A percentile compares a stretch with the other conserved stretches of the same genome.
phyloP scores from a whole-genome alignment of 768 basidiomycete species.

The Gymnopilus dilepis region DNA sequence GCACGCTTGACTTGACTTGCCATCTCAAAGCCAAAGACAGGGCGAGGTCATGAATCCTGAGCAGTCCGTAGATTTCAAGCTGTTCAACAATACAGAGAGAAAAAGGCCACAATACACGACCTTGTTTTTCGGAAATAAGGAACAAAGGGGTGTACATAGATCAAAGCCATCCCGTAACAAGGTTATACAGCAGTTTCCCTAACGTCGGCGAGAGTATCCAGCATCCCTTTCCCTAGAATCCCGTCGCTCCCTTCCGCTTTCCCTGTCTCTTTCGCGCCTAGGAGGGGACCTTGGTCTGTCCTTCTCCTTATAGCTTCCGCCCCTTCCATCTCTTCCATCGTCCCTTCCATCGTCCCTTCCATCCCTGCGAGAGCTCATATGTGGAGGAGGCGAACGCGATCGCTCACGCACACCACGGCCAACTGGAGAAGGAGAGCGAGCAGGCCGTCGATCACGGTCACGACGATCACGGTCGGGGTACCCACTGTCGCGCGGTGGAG shows the following conservation, averaged over 20 bases:
- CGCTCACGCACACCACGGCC: constrained; percentile 10
- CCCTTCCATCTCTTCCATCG: no score
- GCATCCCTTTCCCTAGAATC: constrained; percentile 24
- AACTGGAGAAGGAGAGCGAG: constrained; percentile 14
- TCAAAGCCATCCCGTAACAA: no score
- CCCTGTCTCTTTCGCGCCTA: constrained; percentile 20
- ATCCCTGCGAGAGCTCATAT: constrained; percentile 21
- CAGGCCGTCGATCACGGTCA: constrained; percentile 14
- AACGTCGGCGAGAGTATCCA: constrained; percentile 20
- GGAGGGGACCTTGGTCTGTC: constrained; percentile 29
- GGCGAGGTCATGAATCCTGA: no score
- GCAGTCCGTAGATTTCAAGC: no score
- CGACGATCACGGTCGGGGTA: constrained; percentile 17
- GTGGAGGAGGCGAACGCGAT: constrained; percentile 33
- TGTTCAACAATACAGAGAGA: no score
- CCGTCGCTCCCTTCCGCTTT: constrained; percentile 9
- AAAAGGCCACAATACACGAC: no score
- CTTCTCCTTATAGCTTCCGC: not conserved
- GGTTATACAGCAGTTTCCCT: not conserved
- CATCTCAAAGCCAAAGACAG: no score
- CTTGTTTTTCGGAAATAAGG: no score
- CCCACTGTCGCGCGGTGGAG: constrained; percentile 22
- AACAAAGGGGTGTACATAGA: no score
- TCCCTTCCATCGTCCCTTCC: constrained; percentile 12
- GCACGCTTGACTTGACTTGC: no score